Conservation (phyloP, 2,329 filamentous ascomycete species). For the Knoxdaviesia capensis region DNA sequence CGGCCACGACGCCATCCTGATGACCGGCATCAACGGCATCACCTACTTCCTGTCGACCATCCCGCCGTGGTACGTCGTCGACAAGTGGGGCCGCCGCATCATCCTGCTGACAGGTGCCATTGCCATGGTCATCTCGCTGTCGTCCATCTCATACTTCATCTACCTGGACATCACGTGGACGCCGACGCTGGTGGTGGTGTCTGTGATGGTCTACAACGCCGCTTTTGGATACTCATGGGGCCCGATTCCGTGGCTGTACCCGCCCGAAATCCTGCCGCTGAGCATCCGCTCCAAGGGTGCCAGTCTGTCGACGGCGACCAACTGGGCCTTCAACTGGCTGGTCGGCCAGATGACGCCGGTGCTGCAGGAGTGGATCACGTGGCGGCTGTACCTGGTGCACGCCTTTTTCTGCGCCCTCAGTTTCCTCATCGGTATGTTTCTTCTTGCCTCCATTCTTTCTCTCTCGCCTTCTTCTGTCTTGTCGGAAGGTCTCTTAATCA, state of each 20-base stretch:
- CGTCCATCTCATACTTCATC: slow-evolving; percentile 85
- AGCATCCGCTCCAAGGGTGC: slow-evolving; percentile 96
- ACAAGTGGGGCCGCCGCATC: slow-evolving; percentile 71
- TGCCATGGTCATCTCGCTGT: slow-evolving; percentile 75
- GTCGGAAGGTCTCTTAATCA: neutral
- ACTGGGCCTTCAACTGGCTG: slow-evolving; percentile 97
- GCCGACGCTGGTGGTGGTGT: slow-evolving; percentile 69
- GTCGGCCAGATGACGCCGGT: slow-evolving; percentile 91
- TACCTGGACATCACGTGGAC: slow-evolving; percentile 66
- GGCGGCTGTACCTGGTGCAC: slow-evolving; percentile 86
- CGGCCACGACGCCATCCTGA: slow-evolving; percentile 76
- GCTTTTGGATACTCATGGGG: slow-evolving; percentile 93
- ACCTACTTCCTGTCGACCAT: slow-evolving; percentile 85
- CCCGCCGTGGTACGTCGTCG: slow-evolving; percentile 92
- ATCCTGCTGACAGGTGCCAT: slow-evolving; percentile 82
- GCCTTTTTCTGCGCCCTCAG: slow-evolving; percentile 92
- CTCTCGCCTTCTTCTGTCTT: neutral
- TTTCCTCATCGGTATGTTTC: slow-evolving; percentile 76
- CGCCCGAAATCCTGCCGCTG: slow-evolving; percentile 90
- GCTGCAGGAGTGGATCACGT: slow-evolving; percentile 76
- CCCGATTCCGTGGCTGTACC: slow-evolving; percentile 94
- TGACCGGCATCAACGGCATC: slow-evolving; percentile 88
- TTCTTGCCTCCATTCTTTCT: neutral
- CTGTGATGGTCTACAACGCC: slow-evolving; percentile 97
- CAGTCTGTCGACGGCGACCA: slow-evolving; percentile 85